Evolutionary conservation across 208 protist genomes (phyloP).

Genomic region (Trypanosoma scelopori): DNA sequence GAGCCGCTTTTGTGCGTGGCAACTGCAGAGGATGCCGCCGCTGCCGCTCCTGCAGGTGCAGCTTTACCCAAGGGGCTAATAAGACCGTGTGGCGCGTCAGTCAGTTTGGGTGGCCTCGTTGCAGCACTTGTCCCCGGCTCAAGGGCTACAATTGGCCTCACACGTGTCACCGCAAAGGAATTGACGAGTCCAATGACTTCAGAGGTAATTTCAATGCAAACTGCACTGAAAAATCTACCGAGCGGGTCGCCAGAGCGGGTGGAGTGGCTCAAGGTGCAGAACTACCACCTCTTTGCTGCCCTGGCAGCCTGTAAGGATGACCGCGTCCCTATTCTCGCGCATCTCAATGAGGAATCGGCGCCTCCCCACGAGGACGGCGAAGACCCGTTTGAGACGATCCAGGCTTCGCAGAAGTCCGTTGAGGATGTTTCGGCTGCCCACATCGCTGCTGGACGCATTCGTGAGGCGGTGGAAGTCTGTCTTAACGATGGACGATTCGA

Average conservation of each 20-base stretch:
- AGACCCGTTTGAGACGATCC: slow-evolving; percentile 63
- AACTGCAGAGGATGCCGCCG: slow-evolving; percentile 44
- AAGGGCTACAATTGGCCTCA: slow-evolving; percentile 31
- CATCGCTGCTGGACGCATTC: slow-evolving; percentile 62
- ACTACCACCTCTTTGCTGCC: slow-evolving; percentile 61
- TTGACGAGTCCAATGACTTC: slow-evolving; percentile 35
- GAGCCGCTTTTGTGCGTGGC: slow-evolving; percentile 71
- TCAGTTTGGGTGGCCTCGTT: slow-evolving; percentile 57
- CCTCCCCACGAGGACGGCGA: slow-evolving; percentile 30
- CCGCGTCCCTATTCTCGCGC: slow-evolving; percentile 66
- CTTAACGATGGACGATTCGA: slow-evolving; percentile 57
- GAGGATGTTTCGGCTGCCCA: slow-evolving; percentile 60
- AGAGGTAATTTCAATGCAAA: slow-evolving; percentile 29
- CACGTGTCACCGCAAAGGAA: slow-evolving; percentile 24
- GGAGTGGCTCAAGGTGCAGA: slow-evolving; percentile 52
- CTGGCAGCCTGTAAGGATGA: slow-evolving; percentile 48
- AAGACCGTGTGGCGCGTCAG: slow-evolving; percentile 61
- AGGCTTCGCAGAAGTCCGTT: slow-evolving; percentile 57
- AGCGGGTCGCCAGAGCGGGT: slow-evolving; percentile 47
- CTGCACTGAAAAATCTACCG: slow-evolving; percentile 32
- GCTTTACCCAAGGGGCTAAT: slow-evolving; percentile 54
- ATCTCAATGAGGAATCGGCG: slow-evolving; percentile 35
- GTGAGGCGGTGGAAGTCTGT: slow-evolving; percentile 76
- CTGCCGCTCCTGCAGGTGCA: slow-evolving; percentile 1
- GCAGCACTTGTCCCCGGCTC: slow-evolving; percentile 41